Base-by-base conservation (phyloP, 2,329 filamentous ascomycete species). In the Nemania sp. region DNA sequence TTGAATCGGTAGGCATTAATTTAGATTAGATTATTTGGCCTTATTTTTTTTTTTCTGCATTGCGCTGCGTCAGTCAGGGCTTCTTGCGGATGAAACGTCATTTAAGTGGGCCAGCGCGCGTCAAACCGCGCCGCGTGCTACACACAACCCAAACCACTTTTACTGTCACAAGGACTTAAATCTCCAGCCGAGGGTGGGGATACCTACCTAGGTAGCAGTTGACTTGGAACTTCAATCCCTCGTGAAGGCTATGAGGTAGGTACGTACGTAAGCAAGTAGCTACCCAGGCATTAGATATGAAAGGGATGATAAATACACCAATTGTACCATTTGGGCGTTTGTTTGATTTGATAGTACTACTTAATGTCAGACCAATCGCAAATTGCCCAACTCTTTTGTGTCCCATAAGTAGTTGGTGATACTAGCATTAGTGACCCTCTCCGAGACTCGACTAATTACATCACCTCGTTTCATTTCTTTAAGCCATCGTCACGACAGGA, bases 81-180 rank as follows among this genome's bases (percentile, higher is more conserved):
- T 70, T 67, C 56, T n/a, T 20, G 45, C 43, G 26, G 62, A 63
- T 62, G 56, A 8, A 66, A 72, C 69, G 69, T 72, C 69, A 71
- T 72, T 71, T 66, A 66, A 71, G 69, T 69, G 70, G 69, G 15
- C 11, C 51, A n/a, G 26, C 27, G 59, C 69, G 66, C 62, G 57
- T 70, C 24, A 49, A 62, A 51, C n/a, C 62, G 61, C 61, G 65
- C n/a, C 62, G 61, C 61, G 65, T 60, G 47, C 27, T 55, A 4
- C 20, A 22, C 11, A 55, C 20, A 38, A 55, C 38, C n/a, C n/a
- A 41, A 41, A 41, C 38, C 38, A 41, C 38, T 41, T 41, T 41
- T 18, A 13, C 38, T 11, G n/a, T 47, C n/a, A 24, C 45, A 20
- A 20, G 45, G 18, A 24, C 22, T 24, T 47, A 47, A 47, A 22